phyloP scores from a whole-genome alignment of 192 early-diverging fungal genomes.

The Backusella sp. region DNA sequence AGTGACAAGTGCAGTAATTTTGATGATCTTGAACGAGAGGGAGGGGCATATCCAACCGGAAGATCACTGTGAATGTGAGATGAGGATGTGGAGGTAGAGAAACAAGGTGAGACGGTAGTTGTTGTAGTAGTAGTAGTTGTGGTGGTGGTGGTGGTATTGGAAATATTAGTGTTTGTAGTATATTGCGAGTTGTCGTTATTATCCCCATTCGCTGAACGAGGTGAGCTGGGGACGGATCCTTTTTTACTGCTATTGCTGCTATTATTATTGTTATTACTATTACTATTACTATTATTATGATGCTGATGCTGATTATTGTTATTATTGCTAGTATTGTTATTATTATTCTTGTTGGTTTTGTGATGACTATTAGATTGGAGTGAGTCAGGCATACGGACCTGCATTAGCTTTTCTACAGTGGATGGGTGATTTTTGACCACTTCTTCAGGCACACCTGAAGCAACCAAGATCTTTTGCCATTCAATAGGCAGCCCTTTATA shows the following conservation, averaged over 20 bases:
- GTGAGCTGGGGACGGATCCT: neutral
- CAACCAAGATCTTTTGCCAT: slow-evolving; percentile 44
- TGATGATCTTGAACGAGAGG: slow-evolving; percentile 30
- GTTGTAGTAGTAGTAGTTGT: neutral
- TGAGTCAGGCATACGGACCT: slow-evolving; percentile 43
- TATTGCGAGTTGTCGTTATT: neutral
- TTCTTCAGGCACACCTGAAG: slow-evolving; percentile 47
- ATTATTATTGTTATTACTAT: neutral
- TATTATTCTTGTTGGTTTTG: neutral
- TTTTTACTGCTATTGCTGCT: slow-evolving; percentile 23
- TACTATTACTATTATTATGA: neutral
- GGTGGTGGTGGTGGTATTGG: neutral
- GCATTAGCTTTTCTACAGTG: slow-evolving; percentile 47
- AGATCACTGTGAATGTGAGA: neutral
- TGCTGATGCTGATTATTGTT: slow-evolving; percentile 27
- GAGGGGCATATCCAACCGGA: slow-evolving; percentile 35
- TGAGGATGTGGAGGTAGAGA: neutral
- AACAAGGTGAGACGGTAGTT: neutral
- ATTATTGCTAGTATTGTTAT: neutral
- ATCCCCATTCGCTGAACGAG: neutral
- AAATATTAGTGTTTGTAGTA: slow-evolving; percentile 2
- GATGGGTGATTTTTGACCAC: slow-evolving; percentile 44
- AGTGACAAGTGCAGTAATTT: slow-evolving; percentile 22
- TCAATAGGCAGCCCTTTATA: slow-evolving; percentile 48
- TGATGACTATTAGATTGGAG: slow-evolving; percentile 37